Percentiles rank a stretch among this genome's conserved stretches.
These are phyloP conservation scores for Boletus fagicola DNA, from an alignment of 768 basidiomycete genomes.

Conservation along the genomic window DNA sequence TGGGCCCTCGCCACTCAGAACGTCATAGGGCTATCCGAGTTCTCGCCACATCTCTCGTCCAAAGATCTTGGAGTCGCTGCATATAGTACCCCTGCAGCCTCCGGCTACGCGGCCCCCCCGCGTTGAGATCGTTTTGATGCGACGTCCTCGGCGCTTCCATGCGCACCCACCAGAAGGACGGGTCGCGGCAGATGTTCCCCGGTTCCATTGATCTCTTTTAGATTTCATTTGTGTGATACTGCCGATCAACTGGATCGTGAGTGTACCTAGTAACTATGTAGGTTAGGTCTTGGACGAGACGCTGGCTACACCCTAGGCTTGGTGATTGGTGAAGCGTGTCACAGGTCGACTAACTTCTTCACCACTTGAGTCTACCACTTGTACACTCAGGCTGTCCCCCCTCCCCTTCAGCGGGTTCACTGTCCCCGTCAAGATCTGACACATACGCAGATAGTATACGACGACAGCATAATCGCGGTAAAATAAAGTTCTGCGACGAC, in stretches of 20 bases:
- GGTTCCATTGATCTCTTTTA: not conserved
- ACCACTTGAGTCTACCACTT: no score
- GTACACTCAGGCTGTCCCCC: not conserved
- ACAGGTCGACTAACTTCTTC: no score
- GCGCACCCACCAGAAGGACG: not conserved
- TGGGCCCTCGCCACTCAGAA: not conserved
- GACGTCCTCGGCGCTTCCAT: conserved; percentile 15
- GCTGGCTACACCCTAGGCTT: not conserved
- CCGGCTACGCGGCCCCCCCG: not conserved
- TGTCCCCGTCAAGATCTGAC: not conserved
- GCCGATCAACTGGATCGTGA: conserved; percentile 1
- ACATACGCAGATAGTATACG: not conserved
- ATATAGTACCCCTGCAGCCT: conserved; percentile 8
- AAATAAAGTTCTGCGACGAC: not conserved
- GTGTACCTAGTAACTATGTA: not conserved
- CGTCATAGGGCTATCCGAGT: not conserved
- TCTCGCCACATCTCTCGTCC: not conserved
- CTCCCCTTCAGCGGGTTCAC: no score
- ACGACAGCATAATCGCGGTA: not conserved
- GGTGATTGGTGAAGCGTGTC: no score
- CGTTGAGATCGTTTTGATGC: conserved; percentile 10
- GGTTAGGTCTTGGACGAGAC: not conserved
- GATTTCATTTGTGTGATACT: conserved; percentile 2
- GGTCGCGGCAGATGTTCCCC: not conserved
- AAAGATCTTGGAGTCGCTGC: not conserved